A percentile compares a stretch with the other conserved stretches of the same genome.
Conservation (phyloP, 2,329 filamentous ascomycete genomes). For the Metarhizium robertsii region DNA sequence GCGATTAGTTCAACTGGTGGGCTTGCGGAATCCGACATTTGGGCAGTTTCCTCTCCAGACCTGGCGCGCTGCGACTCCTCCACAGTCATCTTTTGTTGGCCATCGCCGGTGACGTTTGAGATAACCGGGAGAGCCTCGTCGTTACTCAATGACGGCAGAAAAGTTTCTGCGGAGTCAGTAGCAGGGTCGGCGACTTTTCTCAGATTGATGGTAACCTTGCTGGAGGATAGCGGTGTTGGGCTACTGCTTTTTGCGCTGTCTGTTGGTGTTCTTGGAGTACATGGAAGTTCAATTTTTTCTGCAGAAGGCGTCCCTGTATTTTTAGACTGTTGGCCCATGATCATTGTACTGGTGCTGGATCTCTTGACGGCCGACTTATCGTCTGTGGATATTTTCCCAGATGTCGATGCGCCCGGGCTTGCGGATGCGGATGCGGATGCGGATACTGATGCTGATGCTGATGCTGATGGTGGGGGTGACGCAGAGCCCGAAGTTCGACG, state of each 20-base stretch:
- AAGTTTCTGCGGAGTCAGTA: neutral
- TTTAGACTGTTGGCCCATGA: slow-evolving; percentile 14
- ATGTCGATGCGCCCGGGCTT: slow-evolving; percentile 10
- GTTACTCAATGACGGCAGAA: neutral
- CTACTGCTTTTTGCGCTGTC: slow-evolving; percentile 19
- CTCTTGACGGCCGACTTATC: neutral
- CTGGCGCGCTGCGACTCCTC: neutral
- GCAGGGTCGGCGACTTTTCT: slow-evolving; percentile 27
- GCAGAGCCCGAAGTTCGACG: slow-evolving; percentile 49
- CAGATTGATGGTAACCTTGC: slow-evolving; percentile 52
- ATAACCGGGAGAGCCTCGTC: neutral
- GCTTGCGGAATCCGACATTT: slow-evolving; percentile 27
- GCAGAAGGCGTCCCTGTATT: neutral
- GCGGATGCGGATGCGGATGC: slow-evolving; percentile 9
- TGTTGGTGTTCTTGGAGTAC: slow-evolving; percentile 27
- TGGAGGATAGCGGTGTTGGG: slow-evolving; percentile 36
- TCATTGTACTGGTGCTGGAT: slow-evolving; percentile 19
- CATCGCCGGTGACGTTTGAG: neutral
- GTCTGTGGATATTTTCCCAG: neutral
- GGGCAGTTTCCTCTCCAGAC: neutral
- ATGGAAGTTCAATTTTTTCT: neutral
- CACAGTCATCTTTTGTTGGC: neutral
- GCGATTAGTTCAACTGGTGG: slow-evolving; percentile 35
- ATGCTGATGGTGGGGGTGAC: slow-evolving; percentile 44
- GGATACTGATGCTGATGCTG: neutral